Evolutionary conservation across 2,329 filamentous ascomycete genomes (phyloP), one percentile per base, ranked within the genome.

Genomic region (Pseudopithomyces maydicus): DNA sequence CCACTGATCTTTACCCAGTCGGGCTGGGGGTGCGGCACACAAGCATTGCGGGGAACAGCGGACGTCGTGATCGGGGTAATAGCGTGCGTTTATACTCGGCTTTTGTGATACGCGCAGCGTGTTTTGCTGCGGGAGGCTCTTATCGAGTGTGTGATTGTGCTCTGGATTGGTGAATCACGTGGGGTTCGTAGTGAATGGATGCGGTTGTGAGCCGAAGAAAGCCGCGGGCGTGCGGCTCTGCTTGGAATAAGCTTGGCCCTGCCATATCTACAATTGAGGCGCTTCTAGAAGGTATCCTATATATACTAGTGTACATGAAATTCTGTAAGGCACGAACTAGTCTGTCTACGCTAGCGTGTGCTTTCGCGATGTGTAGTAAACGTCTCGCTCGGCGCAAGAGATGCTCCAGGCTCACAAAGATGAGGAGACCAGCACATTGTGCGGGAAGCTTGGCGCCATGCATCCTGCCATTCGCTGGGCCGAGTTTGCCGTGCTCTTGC

Each of bases 1-100:
- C 65, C 61, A 67, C 66, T 67, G 61, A 57, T 51, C 29, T 53
- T 66, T 66, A 67, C 61, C 35, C 15, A 39, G 29, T 23, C 26
- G 39, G 49, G 8, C 20, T 41, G 26, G 45, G 5, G 20, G 7
- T 41, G n/a, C 19, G 45, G 7, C 32, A 19, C 11, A n/a, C 10
- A 19, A 8, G 23, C 35, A 26, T 10, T 52, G 49, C 49, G 49
- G 49, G 45, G 49, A 12, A 52, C 12, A 5, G 2, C 22, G 14
- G 8, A 15, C 38, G 15, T 22, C 10, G 23, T 29, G 3, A 8
- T 12, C 15, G 2, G 10, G 14, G 12, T 6, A n/a, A 14, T 20
- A 15, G 6, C 6, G 4, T n/a, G 36, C 49, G 49, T 52, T 44
- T 44, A 44, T n/a, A 35, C 1, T 41, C 35, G 47, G 47, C 47